A percentile compares a stretch with the other conserved stretches of the same genome.
These are phyloP conservation scores for Colletotrichum limetticola DNA, from an alignment of 2,329 filamentous ascomycete genomes.

Conservation along the genomic window DNA sequence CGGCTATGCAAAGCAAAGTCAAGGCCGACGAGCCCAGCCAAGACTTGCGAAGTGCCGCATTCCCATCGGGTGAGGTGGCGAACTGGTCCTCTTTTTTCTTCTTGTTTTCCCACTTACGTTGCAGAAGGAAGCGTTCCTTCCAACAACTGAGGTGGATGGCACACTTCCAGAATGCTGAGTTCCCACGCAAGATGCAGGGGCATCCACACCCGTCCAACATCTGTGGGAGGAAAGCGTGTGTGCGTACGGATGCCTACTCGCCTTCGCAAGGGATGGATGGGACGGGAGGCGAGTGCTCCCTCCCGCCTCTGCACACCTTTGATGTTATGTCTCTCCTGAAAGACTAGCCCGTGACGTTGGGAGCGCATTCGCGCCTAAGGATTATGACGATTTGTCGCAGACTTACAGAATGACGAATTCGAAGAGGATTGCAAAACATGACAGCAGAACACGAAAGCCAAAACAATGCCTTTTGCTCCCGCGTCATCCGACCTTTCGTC, in stretches of 20 bases:
- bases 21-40: background rate
- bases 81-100: background rate
- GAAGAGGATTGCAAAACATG: background rate
- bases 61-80: background rate
- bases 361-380: background rate
- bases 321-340: background rate
- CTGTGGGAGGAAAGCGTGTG: background rate
- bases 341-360: background rate
- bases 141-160: slow-evolving; percentile 1
- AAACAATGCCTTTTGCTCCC: background rate
- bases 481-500: background rate
- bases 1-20: background rate
- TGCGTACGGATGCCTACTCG: background rate
- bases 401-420: background rate
- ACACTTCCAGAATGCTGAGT: background rate
- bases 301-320: background rate
- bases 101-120: background rate
- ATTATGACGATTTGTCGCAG: background rate
- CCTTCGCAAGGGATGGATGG: slow-evolving; percentile 3
- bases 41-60: background rate
- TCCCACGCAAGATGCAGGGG: slow-evolving; percentile 15
- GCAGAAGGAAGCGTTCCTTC: background rate
- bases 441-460: background rate
- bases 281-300: background rate
- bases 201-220: background rate